Conservation (phyloP, 2,329 filamentous ascomycete genomes). For the Fusarium incarnatum region DNA sequence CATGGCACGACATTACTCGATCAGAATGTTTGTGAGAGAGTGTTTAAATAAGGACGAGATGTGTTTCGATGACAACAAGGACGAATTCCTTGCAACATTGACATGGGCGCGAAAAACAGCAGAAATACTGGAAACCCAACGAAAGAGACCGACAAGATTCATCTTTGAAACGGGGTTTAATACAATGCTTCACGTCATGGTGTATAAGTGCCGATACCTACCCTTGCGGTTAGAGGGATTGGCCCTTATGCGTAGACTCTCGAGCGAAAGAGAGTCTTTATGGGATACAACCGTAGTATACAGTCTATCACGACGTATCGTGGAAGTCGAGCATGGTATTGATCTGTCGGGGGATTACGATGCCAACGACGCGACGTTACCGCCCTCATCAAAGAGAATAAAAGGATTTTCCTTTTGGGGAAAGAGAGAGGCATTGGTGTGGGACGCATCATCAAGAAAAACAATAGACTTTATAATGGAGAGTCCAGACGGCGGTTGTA, state of each 20-base stretch:
- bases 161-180: constrained; percentile 57
- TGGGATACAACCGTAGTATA: constrained; percentile 53
- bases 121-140: background rate
- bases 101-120: constrained; percentile 40
- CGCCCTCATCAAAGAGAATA: constrained; percentile 33
- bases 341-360: constrained; percentile 38
- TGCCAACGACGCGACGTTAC: constrained; percentile 1
- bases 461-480: background rate
- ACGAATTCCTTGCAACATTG: constrained; percentile 50
- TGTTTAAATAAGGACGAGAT: constrained; percentile 50
- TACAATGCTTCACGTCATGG: constrained; percentile 53
- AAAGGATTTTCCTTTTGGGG: constrained; percentile 25
- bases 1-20: constrained; percentile 48
- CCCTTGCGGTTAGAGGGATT: constrained; percentile 51
- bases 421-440: background rate
- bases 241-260: constrained; percentile 47
- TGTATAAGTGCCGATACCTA: constrained; percentile 55
- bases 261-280: constrained; percentile 50
- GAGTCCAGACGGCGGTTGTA: background rate
- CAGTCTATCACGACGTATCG: constrained; percentile 47
- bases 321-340: constrained; percentile 56
- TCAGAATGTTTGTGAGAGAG: constrained; percentile 50
- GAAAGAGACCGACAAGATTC: constrained; percentile 45
- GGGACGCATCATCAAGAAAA: background rate
- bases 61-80: constrained; percentile 50